phyloP scores from a whole-genome alignment of 345 rosid species.

The Zanthoxylum bungeanum region DNA sequence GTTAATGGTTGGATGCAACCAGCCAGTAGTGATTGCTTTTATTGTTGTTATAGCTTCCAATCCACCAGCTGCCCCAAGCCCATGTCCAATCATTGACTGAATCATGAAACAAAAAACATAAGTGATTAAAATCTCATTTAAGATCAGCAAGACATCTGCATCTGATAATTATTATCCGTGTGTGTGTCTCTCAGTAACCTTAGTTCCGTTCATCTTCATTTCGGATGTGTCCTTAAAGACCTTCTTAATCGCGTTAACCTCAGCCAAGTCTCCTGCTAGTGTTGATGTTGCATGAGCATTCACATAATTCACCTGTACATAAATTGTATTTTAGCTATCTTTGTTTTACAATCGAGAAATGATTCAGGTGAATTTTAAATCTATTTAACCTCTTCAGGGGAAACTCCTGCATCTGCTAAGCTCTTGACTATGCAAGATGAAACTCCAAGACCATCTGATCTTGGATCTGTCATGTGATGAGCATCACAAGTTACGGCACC shows the following conservation, averaged over 20 bases:
- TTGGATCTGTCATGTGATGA: slow-evolving; percentile 68
- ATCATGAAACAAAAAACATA: neutral
- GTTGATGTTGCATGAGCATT: slow-evolving; percentile 79
- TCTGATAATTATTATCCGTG: too few species aligned
- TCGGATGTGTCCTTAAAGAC: slow-evolving; percentile 62
- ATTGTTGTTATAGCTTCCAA: slow-evolving; percentile 68
- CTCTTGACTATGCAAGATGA: slow-evolving; percentile 60
- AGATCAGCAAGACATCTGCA: too few species aligned
- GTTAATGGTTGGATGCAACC: slow-evolving; percentile 69
- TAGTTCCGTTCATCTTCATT: slow-evolving; percentile 70
- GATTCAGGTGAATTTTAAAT: neutral
- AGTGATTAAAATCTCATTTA: neutral
- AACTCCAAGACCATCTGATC: slow-evolving; percentile 60
- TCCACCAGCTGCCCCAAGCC: slow-evolving; percentile 71
- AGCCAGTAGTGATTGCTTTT: slow-evolving; percentile 66
- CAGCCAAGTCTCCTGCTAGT: slow-evolving; percentile 67
- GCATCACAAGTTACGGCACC: slow-evolving; percentile 69
- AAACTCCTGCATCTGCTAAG: slow-evolving; percentile 62
- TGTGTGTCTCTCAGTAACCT: slow-evolving; percentile 39
- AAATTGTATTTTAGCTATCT: neutral
- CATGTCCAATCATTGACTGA: slow-evolving; percentile 69
- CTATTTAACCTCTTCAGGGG: slow-evolving; percentile 61
- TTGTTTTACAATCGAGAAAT: neutral
- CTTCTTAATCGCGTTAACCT: slow-evolving; percentile 64
- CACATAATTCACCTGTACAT: slow-evolving; percentile 54